A percentile compares a stretch with the other conserved stretches of the same genome.
phyloP scores from a whole-genome alignment of 305 asterid species.

The Fraxinus greggii region DNA sequence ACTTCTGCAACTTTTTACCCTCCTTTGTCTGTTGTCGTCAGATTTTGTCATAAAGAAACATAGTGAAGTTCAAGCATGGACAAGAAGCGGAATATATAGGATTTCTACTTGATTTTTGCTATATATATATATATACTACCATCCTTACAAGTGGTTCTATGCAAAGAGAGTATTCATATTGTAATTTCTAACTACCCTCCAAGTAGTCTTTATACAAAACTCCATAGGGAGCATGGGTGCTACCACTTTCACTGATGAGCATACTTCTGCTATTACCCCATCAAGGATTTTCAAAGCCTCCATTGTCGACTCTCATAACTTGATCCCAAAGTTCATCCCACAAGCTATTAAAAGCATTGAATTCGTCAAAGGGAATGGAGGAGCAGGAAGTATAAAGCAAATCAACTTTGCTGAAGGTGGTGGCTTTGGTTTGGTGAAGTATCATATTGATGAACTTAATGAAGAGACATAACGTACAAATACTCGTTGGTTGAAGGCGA shows the following conservation, averaged over 20 bases:
- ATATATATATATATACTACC: neutral
- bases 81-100: neutral
- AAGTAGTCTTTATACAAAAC: neutral
- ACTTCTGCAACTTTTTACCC: neutral
- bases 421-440: constrained; percentile 28
- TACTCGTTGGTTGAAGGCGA: constrained; percentile 38
- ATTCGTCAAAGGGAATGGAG: constrained; percentile 33
- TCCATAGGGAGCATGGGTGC: constrained; percentile 20
- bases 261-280: constrained; percentile 24
- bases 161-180: neutral
- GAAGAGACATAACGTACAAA: constrained; percentile 27
- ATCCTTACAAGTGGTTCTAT: neutral
- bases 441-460: constrained; percentile 28
- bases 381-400: constrained; percentile 33
- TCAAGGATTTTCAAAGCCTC: constrained; percentile 34
- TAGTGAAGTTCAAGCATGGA: neutral
- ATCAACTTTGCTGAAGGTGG: constrained; percentile 33
- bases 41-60: neutral
- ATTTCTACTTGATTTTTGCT: neutral
- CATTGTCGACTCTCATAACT: constrained; percentile 31
- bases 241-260: constrained; percentile 17
- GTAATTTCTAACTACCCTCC: neutral
- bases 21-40: neutral
- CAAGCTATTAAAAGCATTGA: constrained; percentile 34
- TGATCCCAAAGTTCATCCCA: constrained; percentile 37